Conservation (phyloP, 1,284 basidiomycete genomes). For the Apiotrichum sp. region DNA sequence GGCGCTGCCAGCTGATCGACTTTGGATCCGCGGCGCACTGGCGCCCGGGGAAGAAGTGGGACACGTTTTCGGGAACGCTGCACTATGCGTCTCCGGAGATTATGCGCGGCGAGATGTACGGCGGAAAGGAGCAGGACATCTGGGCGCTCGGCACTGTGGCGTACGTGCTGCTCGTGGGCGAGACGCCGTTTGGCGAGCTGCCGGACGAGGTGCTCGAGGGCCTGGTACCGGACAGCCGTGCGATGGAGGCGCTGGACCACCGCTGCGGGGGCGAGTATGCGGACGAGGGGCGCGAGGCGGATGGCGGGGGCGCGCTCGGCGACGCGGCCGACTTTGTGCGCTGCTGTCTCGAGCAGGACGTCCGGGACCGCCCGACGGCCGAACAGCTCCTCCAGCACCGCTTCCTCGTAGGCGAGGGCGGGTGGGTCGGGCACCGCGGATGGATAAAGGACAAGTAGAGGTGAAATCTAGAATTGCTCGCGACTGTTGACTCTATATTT, state of each 20-base stretch:
- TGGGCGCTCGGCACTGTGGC: constrained; percentile 99
- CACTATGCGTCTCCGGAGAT: constrained; percentile 98
- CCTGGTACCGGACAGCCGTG: constrained; percentile 23
- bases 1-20: constrained; percentile 84
- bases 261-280: constrained; percentile 31
- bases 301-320: constrained; percentile 40
- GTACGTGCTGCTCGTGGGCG: constrained; percentile 90
- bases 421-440: constrained; percentile 39
- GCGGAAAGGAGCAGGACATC: constrained; percentile 93
- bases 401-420: constrained; percentile 35
- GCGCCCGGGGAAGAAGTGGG: constrained; percentile 87
- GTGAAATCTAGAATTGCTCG: no score
- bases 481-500: no score
- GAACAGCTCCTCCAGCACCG: constrained; percentile 38
- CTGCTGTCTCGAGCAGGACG: constrained; percentile 40
- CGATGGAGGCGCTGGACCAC: constrained; percentile 29
- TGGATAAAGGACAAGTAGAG: constrained; percentile 24
- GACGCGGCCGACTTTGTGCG: constrained; percentile 45
- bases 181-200: constrained; percentile 75
- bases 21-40: constrained; percentile 63
- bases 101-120: constrained; percentile 84
- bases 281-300: constrained; percentile 36
- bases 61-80: constrained; percentile 77
- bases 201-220: constrained; percentile 42
- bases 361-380: constrained; percentile 38